Base-by-base conservation (phyloP, 306 rosid genomes). In the Vigna trinervia region DNA sequence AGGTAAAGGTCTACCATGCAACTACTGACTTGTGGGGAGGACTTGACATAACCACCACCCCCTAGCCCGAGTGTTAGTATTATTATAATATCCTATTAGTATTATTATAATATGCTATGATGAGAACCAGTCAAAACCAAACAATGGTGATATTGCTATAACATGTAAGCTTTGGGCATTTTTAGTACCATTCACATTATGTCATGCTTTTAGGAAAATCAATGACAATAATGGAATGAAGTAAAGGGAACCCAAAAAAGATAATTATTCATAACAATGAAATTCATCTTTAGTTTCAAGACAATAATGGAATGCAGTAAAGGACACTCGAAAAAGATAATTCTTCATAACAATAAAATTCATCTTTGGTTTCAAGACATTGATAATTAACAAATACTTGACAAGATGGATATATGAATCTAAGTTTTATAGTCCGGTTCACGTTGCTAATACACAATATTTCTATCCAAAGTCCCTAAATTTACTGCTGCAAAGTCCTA, bases 171-270 rank as follows among this genome's bases (percentile, higher is more conserved):
- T 48, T 58, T 43, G 36, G 58, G 48, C 12, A 48, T 63, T 61
- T 43, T 82, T 38, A 45, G 63, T 48, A 43, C 69, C 57, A 51
- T 26, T 23, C 19, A 77, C 57, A 67, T 73, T 26, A 41, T 23
- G 57, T 38, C 58, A 71, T 15, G 13, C 26, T 60, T 41, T 50
- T 41, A 11, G 13, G 61, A 83, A 22, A 48, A 50, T 6, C 14
- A 12, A 36, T 50, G 64, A 50, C 45, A 51, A 65, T 61, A 58
- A 59, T n/a, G 48, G 22, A 82, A 73, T 11, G 76, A 56, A 82
- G 68, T 57, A 38, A 65, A 66, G 66, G 67, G 62, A 41, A 59
- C 45, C 28, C 9, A 39, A 28, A 50, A 77, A 71, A 51, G 54
- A 72, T 47, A 22, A 63, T 38, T 66, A 28, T 51, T 78, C 56